Conservation (phyloP, 306 rosid genomes). For the Macrotyloma uniflorum region DNA sequence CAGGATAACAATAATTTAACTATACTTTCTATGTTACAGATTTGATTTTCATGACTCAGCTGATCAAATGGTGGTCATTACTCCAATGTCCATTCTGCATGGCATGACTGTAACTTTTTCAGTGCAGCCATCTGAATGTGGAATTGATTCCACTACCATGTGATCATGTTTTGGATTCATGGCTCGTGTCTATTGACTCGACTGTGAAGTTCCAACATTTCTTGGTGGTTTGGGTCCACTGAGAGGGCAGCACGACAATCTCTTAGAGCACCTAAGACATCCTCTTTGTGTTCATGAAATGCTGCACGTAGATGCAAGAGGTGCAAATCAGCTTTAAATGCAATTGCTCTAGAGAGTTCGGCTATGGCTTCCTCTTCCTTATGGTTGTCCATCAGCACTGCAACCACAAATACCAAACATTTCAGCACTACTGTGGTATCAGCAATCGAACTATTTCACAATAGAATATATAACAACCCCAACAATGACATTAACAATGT, state of each 20-base stretch:
- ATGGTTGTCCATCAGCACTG: conserved; percentile 89
- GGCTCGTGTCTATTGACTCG: conserved; percentile 91
- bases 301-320: conserved; percentile 93
- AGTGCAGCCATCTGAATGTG: neutral
- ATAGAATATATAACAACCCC: neutral
- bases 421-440: neutral
- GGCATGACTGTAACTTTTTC: neutral
- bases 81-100: neutral
- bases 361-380: conserved; percentile 89
- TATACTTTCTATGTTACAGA: conserved; percentile 29
- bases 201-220: conserved; percentile 88
- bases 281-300: conserved; percentile 83
- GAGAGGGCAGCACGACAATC: conserved; percentile 97
- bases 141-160: neutral
- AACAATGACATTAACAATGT: neutral
- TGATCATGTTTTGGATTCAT: conserved; percentile 31
- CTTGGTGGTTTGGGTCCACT: conserved; percentile 90
- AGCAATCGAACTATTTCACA: neutral
- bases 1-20: conserved; percentile 28
- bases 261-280: conserved; percentile 75
- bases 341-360: conserved; percentile 82
- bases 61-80: neutral
- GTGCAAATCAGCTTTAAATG: conserved; percentile 91
- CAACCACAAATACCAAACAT: conserved; percentile 16
- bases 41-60: conserved; percentile 8